phyloP scores from a whole-genome alignment of 805 yeast species.

The Blastobotrys mokoenaii region DNA sequence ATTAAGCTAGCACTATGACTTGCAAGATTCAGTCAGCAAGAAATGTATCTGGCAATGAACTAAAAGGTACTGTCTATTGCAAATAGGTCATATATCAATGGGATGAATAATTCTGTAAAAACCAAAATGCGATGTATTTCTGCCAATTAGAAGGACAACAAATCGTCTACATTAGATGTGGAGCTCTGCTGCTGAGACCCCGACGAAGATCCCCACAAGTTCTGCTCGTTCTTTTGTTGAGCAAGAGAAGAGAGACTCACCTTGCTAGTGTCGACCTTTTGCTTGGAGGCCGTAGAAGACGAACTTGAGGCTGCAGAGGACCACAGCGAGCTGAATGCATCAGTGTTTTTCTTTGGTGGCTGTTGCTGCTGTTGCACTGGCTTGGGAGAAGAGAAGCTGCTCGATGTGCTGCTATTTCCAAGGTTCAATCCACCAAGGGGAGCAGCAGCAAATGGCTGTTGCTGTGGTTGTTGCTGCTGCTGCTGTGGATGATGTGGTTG shows the following conservation, averaged over 20 bases:
- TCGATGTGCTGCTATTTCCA: background rate
- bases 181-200: background rate
- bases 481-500: constrained; percentile 8
- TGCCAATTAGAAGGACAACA: background rate
- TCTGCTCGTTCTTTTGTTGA: constrained; percentile 22
- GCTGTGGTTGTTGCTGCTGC: constrained; percentile 1
- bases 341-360: constrained; percentile 13
- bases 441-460: too few species aligned
- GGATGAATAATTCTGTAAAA: too few species aligned
- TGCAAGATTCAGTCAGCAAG: too few species aligned
- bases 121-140: background rate
- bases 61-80: too few species aligned
- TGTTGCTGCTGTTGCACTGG: background rate
- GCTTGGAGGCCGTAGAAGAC: constrained; percentile 10
- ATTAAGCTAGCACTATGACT: too few species aligned
- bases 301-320: constrained; percentile 22
- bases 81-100: too few species aligned
- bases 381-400: background rate
- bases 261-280: background rate
- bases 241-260: constrained; percentile 15
- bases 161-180: background rate
- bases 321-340: constrained; percentile 36
- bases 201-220: constrained; percentile 21
- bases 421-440: background rate
- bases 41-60: too few species aligned